A percentile compares a stretch with the other conserved stretches of the same genome.
Evolutionary conservation across 2,329 filamentous ascomycete species (phyloP).

Genomic region (Penicillium rolfsii): DNA sequence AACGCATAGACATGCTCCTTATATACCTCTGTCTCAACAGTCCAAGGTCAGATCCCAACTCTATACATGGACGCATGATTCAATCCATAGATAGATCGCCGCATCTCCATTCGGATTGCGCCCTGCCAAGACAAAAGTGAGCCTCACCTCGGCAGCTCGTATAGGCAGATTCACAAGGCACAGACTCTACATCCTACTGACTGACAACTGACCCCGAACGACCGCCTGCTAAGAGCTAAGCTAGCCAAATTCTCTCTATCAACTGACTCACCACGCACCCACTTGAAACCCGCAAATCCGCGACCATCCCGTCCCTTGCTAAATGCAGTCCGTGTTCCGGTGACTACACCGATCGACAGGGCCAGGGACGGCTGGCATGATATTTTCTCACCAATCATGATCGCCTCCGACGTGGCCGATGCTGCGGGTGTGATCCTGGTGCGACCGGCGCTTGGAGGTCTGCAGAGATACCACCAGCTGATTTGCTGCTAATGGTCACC

Average conservation of each 20-base stretch:
- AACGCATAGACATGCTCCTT: not conserved
- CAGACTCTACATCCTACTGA: not conserved
- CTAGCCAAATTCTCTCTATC: not conserved
- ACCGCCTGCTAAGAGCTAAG: not conserved
- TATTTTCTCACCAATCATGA: conserved; percentile 22
- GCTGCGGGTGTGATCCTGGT: conserved; percentile 20
- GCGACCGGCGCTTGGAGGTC: conserved; percentile 19
- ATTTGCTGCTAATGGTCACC: conserved; percentile 9
- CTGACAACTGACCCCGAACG: not conserved
- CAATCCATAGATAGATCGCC: not conserved
- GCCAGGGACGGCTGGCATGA: conserved; percentile 13
- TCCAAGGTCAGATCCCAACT: not conserved
- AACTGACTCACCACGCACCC: not conserved
- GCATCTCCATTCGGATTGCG: not conserved
- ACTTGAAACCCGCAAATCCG: not conserved
- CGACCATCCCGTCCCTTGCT: conserved; percentile 12
- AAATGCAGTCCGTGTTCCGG: conserved; percentile 24
- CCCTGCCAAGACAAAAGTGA: not conserved
- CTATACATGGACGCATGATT: not conserved
- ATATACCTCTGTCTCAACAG: not conserved
- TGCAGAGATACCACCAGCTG: conserved; percentile 15
- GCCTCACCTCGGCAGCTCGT: not conserved
- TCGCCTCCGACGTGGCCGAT: conserved; percentile 10
- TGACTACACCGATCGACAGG: conserved; percentile 20
- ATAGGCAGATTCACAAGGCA: not conserved